A percentile compares a stretch with the other conserved stretches of the same genome.
phyloP scores from a whole-genome alignment of 1,139 yeast genomes.

The Pneumocystis wakefieldiae region DNA sequence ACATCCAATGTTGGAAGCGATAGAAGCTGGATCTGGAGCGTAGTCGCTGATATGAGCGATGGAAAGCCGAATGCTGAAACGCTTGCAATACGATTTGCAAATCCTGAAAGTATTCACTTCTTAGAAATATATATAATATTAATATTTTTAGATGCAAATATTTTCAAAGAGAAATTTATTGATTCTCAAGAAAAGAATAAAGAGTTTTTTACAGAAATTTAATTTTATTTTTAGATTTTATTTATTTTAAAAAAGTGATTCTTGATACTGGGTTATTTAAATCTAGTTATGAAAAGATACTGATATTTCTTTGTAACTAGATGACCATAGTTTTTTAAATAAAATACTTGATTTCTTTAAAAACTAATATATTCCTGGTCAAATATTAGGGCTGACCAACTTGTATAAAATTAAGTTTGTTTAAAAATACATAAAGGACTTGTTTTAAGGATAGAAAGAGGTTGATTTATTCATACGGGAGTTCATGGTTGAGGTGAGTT shows the following conservation, averaged over 20 bases:
- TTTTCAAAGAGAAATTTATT: conserved; percentile 84
- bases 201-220: conserved; percentile 20
- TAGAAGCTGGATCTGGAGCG: conserved; percentile 95
- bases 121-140: neutral
- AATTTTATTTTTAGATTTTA: neutral
- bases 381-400: too few relatives aligned
- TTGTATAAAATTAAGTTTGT: too few relatives aligned
- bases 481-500: neutral
- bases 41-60: conserved; percentile 87
- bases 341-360: neutral
- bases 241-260: neutral
- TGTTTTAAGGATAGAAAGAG: too few relatives aligned
- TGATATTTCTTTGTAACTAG: neutral
- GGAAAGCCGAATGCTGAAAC: conserved; percentile 95
- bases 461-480: too few relatives aligned
- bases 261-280: neutral
- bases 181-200: conserved; percentile 58
- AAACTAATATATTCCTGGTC: neutral
- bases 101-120: conserved; percentile 49
- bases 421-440: too few relatives aligned
- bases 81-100: conserved; percentile 91
- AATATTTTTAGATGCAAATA: conserved; percentile 46
- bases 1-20: conserved; percentile 93
- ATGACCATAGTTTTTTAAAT: neutral
- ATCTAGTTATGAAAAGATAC: neutral